Evolutionary conservation across 2,329 filamentous ascomycete species (phyloP).

Genomic region (Sclerotinia spermophila): DNA sequence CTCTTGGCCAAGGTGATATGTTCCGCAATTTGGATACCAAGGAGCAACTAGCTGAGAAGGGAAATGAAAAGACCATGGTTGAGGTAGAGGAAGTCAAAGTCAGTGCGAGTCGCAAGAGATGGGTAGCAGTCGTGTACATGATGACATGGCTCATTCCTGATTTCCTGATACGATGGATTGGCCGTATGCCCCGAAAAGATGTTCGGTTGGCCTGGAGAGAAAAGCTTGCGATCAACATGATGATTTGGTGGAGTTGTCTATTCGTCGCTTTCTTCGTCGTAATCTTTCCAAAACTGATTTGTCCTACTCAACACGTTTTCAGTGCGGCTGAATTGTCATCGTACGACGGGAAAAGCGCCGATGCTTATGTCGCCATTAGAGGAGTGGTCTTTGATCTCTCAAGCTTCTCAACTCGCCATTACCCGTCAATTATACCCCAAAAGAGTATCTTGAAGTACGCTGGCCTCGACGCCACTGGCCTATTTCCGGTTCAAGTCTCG

Average conservation of each 20-base stretch:
- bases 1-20: conserved; percentile 90
- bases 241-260: conserved; percentile 86
- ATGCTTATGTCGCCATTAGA: conserved; percentile 75
- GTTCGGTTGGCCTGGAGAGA: conserved; percentile 92
- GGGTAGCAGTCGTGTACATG: conserved; percentile 78
- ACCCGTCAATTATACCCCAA: conserved; percentile 59
- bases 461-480: conserved; percentile 76
- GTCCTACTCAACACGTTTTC: conserved; percentile 86
- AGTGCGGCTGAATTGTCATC: conserved; percentile 70
- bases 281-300: conserved; percentile 81
- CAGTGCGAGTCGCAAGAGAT: conserved; percentile 79
- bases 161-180: conserved; percentile 70
- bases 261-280: conserved; percentile 86
- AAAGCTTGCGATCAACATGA: conserved; percentile 94
- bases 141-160: conserved; percentile 89
- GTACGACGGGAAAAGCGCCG: conserved; percentile 66
- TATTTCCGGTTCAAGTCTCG: conserved; percentile 94
- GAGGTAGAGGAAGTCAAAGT: conserved; percentile 83
- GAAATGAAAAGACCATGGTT: conserved; percentile 82
- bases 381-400: conserved; percentile 84
- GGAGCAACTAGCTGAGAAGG: conserved; percentile 91
- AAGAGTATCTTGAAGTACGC: conserved; percentile 74
- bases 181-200: conserved; percentile 87
- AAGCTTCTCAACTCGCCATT: conserved; percentile 71
- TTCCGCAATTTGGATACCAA: conserved; percentile 94